Evolutionary conservation across 495 filamentous ascomycete species (phyloP).

Genomic region (Penicillium steckii): DNA sequence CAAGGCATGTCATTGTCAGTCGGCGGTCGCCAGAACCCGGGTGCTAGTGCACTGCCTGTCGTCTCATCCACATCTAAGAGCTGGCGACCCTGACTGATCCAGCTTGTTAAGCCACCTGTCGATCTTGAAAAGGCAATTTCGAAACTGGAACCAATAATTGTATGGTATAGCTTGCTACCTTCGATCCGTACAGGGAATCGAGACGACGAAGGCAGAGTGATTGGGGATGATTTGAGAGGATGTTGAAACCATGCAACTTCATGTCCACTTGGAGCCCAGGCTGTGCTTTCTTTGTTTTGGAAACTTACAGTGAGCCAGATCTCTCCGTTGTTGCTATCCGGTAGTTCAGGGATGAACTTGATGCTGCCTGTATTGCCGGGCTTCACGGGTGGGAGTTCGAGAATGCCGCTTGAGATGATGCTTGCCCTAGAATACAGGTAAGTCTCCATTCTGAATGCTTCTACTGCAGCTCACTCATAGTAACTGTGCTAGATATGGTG

Average conservation of each 20-base stretch:
- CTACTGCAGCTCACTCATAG: too few relatives aligned
- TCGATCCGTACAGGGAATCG: neutral
- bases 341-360: constrained; percentile 8
- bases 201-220: neutral
- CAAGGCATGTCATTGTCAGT: constrained; percentile 65
- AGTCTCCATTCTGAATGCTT: neutral
- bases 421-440: neutral
- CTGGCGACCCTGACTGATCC: constrained; percentile 3
- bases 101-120: constrained; percentile 15
- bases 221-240: constrained; percentile 14
- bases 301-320: constrained; percentile 35
- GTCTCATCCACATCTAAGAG: constrained; percentile 6
- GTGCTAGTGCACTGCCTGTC: constrained; percentile 16
- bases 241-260: constrained; percentile 36
- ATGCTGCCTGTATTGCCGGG: constrained; percentile 6
- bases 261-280: constrained; percentile 31
- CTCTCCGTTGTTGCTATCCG: neutral
- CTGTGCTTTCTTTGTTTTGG: constrained; percentile 17
- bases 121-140: constrained; percentile 13
- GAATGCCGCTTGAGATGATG: neutral
- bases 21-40: constrained; percentile 47
- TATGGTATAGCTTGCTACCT: neutral
- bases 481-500: too few relatives aligned
- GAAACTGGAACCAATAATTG: neutral
- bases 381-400: neutral